Percentiles rank a stretch among this genome's conserved stretches.
Conservation (phyloP, 2,329 filamentous ascomycete species). For the Xylaria multiplex region DNA sequence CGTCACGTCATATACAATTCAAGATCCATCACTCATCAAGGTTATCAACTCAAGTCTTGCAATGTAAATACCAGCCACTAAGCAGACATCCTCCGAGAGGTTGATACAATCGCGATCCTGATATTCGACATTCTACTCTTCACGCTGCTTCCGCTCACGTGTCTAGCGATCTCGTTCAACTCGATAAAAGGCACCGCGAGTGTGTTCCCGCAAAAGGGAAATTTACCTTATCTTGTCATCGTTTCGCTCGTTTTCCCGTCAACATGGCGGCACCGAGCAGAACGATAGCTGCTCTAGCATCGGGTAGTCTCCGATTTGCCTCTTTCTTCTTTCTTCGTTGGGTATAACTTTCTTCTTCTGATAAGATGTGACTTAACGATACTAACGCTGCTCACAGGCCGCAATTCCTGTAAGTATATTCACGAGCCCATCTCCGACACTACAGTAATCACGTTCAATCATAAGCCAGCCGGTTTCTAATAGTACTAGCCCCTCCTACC, state of each 20-base stretch:
- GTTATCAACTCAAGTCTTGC: constrained; percentile 7
- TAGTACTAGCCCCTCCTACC: constrained; percentile 42
- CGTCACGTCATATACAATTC: constrained; percentile 28
- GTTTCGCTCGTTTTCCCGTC: constrained; percentile 8
- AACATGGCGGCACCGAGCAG: constrained; percentile 40
- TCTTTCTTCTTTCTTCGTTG: constrained; percentile 71
- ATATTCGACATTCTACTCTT: neutral
- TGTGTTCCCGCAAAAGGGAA: constrained; percentile 2
- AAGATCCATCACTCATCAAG: neutral
- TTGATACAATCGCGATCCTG: constrained; percentile 11
- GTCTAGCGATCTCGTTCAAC: neutral
- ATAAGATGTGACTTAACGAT: constrained; percentile 11
- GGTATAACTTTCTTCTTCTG: constrained; percentile 54
- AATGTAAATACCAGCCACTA: constrained; percentile 8
- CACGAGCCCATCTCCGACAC: neutral
- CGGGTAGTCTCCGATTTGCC: constrained; percentile 60
- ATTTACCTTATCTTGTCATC: constrained; percentile 8
- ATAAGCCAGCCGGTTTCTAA: constrained; percentile 36
- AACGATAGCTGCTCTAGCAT: constrained; percentile 55
- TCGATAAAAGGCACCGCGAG: neutral
- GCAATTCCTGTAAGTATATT: constrained; percentile 46
- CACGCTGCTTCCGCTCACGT: neutral
- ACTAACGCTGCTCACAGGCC: constrained; percentile 42
- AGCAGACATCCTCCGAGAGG: neutral
- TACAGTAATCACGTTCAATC: neutral